These are phyloP conservation scores for Pogostemon cablin DNA, from an alignment of 257 asterid species.

Conservation along the genomic window DNA sequence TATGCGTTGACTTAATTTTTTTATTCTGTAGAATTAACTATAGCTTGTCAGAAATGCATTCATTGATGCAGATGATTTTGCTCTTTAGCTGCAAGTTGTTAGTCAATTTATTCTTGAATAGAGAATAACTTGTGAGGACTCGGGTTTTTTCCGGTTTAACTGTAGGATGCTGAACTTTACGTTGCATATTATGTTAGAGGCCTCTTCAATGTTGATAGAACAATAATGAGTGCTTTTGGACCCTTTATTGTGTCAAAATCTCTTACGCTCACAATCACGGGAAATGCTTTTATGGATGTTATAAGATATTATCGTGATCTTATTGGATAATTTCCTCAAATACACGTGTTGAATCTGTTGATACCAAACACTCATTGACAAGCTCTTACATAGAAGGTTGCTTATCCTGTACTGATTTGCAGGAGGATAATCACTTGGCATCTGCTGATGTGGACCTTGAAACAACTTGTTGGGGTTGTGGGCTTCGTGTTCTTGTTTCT, in stretches of 20 bases:
- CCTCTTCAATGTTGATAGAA: conserved; percentile 14
- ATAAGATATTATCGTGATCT: conserved; percentile 5
- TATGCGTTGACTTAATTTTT: conserved; percentile 32
- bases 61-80: conserved; percentile 1
- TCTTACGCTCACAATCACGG: not conserved
- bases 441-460: conserved; percentile 58
- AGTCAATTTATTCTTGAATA: conserved; percentile 23
- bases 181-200: conserved; percentile 21
- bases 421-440: conserved; percentile 59
- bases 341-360: not conserved
- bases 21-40: conserved; percentile 17
- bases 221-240: not conserved
- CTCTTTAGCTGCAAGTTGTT: conserved; percentile 24
- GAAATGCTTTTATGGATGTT: conserved; percentile 10
- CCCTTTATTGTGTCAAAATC: not conserved
- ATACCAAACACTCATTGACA: conserved; percentile 1
- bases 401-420: conserved; percentile 38
- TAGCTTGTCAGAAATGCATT: conserved; percentile 26
- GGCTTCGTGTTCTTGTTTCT: conserved; percentile 78
- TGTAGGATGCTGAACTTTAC: not conserved
- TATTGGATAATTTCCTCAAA: conserved; percentile 5
- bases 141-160: not conserved
- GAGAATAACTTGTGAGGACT: conserved; percentile 18
- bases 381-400: conserved; percentile 15
- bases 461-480: conserved; percentile 96